phyloP scores from a whole-genome alignment of 257 asterid genomes.

The Linderniella brevidens region DNA sequence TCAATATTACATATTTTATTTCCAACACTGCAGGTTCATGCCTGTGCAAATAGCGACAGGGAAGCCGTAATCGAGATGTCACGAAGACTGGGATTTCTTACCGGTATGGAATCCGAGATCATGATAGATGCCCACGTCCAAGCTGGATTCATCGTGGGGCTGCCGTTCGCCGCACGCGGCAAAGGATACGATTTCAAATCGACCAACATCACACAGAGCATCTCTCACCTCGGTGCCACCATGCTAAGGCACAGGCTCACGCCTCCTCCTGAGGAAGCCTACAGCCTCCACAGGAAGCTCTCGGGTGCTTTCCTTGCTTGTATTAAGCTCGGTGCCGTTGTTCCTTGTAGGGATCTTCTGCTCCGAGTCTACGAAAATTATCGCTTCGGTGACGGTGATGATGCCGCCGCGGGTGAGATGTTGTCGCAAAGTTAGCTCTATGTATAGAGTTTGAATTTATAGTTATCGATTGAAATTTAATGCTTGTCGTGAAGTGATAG shows the following conservation, averaged over 20 bases:
- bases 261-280: conserved; percentile 93
- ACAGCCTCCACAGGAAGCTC: conserved; percentile 93
- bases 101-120: conserved; percentile 75
- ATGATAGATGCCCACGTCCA: conserved; percentile 87
- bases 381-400: conserved; percentile 22
- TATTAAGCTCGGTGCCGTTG: conserved; percentile 83
- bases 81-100: conserved; percentile 75
- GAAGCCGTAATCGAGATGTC: conserved; percentile 82
- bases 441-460: too few species aligned
- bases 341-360: conserved; percentile 78
- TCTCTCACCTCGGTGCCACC: conserved; percentile 75
- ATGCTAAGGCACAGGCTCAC: conserved; percentile 90
- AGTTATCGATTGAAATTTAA: too few species aligned
- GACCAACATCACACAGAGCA: conserved; percentile 56
- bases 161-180: conserved; percentile 67
- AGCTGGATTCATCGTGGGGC: conserved; percentile 88
- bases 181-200: conserved; percentile 70
- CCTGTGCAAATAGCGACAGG: conserved; percentile 67
- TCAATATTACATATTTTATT: too few species aligned
- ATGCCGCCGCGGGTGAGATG: conserved; percentile 6
- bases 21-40: conserved; percentile 90
- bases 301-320: conserved; percentile 98
- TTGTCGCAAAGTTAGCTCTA: conserved; percentile 10
- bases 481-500: too few species aligned
- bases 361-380: conserved; percentile 40